Evolutionary conservation across 768 basidiomycete species (phyloP).

Genomic region (Tricholomella constricta): DNA sequence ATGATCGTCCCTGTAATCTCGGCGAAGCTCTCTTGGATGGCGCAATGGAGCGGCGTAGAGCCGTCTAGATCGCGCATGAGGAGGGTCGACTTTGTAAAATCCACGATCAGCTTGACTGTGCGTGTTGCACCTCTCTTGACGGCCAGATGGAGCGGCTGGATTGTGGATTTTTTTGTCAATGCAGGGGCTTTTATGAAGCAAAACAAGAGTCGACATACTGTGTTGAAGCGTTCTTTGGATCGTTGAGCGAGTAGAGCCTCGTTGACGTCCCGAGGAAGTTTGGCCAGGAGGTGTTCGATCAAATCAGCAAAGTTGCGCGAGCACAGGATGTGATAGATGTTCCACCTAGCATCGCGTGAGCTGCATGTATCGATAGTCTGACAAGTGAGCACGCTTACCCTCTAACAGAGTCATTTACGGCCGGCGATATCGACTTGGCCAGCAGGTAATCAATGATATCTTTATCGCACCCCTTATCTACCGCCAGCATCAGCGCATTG

Average conservation of each 20-base stretch:
- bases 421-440: conserved; percentile 44
- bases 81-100: conserved; percentile 36
- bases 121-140: conserved; percentile 36
- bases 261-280: conserved; percentile 52
- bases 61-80: conserved; percentile 48
- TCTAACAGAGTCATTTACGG: conserved; percentile 40
- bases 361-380: not conserved
- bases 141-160: conserved; percentile 57
- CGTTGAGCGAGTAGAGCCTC: conserved; percentile 46
- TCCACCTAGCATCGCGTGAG: conserved; percentile 47
- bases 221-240: conserved; percentile 47
- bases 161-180: not conserved
- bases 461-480: conserved; percentile 24
- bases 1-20: conserved; percentile 42
- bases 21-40: conserved; percentile 35
- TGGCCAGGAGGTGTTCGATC: conserved; percentile 46
- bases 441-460: conserved; percentile 53
- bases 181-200: no score
- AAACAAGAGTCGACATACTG: conserved; percentile 34
- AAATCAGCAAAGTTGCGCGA: conserved; percentile 25
- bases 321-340: conserved; percentile 56
- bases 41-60: conserved; percentile 51
- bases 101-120: conserved; percentile 38
- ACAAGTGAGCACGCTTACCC: conserved; percentile 36
- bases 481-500: conserved; percentile 48